A percentile compares a stretch with the other conserved stretches of the same genome.
Evolutionary conservation across 2,329 filamentous ascomycete genomes (phyloP).

Genomic region (Aspergillus japonicus): DNA sequence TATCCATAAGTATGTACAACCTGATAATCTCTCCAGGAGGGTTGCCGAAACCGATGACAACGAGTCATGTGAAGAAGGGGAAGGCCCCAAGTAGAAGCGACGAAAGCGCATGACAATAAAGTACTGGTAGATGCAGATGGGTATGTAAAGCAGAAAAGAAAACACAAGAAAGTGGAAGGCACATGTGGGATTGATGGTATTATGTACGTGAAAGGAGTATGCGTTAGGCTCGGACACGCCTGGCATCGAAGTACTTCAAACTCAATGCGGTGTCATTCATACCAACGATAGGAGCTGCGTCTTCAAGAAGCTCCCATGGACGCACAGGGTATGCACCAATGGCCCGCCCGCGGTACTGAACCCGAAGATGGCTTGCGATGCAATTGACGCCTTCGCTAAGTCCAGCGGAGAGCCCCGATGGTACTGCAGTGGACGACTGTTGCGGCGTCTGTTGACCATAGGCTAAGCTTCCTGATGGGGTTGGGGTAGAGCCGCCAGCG

Average conservation of each 20-base stretch:
- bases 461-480: slow-evolving; percentile 26
- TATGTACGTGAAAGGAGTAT: not conserved
- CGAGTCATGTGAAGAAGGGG: not conserved
- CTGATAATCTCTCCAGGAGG: not conserved
- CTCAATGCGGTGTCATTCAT: slow-evolving; percentile 48
- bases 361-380: slow-evolving; percentile 33
- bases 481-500: slow-evolving; percentile 31
- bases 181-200: not conserved
- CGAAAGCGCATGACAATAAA: not conserved
- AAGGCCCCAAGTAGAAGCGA: not conserved
- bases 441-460: slow-evolving; percentile 19
- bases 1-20: not conserved
- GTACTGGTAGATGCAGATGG: not conserved
- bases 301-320: slow-evolving; percentile 47
- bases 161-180: not conserved
- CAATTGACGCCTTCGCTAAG: slow-evolving; percentile 28
- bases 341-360: slow-evolving; percentile 38
- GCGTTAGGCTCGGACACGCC: slow-evolving; percentile 28
- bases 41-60: not conserved
- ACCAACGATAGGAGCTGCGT: slow-evolving; percentile 44
- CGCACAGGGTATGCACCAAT: slow-evolving; percentile 38
- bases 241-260: slow-evolving; percentile 43
- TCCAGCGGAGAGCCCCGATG: slow-evolving; percentile 14
- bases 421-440: slow-evolving; percentile 12
- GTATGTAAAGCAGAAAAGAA: slow-evolving; percentile 2